These are phyloP conservation scores for Cyclocybe cylindracea DNA, from an alignment of 768 basidiomycete genomes.

Conservation along the genomic window DNA sequence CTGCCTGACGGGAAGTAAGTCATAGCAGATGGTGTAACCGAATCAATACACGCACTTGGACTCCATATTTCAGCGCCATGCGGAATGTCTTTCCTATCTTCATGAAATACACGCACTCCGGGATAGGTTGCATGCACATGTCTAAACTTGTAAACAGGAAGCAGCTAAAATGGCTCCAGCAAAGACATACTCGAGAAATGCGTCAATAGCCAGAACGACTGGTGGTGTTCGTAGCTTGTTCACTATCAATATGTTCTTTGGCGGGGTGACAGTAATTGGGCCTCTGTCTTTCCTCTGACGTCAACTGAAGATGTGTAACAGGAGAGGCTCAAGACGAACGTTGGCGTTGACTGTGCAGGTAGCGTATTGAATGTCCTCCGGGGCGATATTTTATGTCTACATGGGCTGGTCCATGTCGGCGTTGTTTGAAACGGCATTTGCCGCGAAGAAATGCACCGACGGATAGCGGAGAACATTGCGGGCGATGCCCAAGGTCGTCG, in stretches of 20 bases:
- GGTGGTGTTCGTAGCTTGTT: conserved; percentile 81
- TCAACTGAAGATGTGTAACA: conserved; percentile 20
- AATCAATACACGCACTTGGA: conserved; percentile 43
- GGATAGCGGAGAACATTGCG: conserved; percentile 15
- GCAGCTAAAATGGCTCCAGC: conserved; percentile 4
- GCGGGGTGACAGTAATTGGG: conserved; percentile 37
- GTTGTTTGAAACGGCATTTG: not conserved
- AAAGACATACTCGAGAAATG: conserved; percentile 62
- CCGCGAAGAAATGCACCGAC: conserved; percentile 8
- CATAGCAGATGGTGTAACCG: conserved; percentile 3
- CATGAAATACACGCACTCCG: conserved; percentile 63
- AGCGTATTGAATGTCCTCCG: conserved; percentile 11
- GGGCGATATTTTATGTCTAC: not conserved
- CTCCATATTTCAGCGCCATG: conserved; percentile 67
- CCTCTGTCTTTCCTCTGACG: conserved; percentile 37
- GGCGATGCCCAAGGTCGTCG: not conserved
- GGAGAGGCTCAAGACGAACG: conserved; percentile 26
- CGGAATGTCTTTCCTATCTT: conserved; percentile 66
- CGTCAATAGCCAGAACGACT: conserved; percentile 74
- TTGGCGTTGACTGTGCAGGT: conserved; percentile 22
- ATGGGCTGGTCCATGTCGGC: not conserved
- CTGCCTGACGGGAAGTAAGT: conserved; percentile 35
- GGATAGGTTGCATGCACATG: conserved; percentile 61
- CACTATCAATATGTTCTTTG: conserved; percentile 70
- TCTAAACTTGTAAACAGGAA: conserved; percentile 30